Percentiles rank a stretch among this genome's conserved stretches.
Evolutionary conservation across 148 eudicot species (phyloP).

Genomic region (Cornus controversa): DNA sequence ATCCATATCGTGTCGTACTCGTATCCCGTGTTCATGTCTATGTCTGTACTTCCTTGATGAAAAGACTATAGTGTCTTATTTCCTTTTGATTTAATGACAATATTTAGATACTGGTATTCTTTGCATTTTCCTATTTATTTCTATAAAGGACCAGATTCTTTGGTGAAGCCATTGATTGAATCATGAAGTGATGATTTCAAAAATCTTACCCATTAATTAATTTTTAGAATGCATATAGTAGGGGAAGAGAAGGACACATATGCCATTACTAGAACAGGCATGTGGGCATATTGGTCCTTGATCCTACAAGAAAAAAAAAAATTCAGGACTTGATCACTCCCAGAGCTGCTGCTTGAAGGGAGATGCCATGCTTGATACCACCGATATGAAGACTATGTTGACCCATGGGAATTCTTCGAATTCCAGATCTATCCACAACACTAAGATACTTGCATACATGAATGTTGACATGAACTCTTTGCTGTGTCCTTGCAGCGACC

Average conservation of each 20-base stretch:
- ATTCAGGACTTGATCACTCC: slow-evolving; percentile 45
- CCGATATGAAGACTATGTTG: slow-evolving; percentile 71
- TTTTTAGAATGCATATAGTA: no score
- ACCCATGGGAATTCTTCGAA: slow-evolving; percentile 77
- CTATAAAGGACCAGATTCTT: neutral
- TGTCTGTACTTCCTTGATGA: no score
- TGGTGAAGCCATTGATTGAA: neutral
- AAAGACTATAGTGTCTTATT: no score
- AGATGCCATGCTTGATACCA: slow-evolving; percentile 50
- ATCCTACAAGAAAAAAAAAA: neutral
- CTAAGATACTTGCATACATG: slow-evolving; percentile 82
- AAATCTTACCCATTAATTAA: no score
- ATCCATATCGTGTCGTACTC: no score
- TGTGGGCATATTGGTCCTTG: neutral
- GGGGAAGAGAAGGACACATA: neutral
- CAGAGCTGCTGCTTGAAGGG: slow-evolving; percentile 47
- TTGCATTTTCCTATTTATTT: neutral
- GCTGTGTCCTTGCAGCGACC: slow-evolving; percentile 47
- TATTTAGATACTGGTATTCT: neutral
- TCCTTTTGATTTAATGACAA: no score
- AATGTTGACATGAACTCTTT: slow-evolving; percentile 46
- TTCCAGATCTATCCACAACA: slow-evolving; percentile 67
- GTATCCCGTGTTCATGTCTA: no score
- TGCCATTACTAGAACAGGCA: neutral
- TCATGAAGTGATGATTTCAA: neutral